These are phyloP conservation scores for Millerago galiae DNA, from an alignment of 805 yeast species.

Conservation along the genomic window DNA sequence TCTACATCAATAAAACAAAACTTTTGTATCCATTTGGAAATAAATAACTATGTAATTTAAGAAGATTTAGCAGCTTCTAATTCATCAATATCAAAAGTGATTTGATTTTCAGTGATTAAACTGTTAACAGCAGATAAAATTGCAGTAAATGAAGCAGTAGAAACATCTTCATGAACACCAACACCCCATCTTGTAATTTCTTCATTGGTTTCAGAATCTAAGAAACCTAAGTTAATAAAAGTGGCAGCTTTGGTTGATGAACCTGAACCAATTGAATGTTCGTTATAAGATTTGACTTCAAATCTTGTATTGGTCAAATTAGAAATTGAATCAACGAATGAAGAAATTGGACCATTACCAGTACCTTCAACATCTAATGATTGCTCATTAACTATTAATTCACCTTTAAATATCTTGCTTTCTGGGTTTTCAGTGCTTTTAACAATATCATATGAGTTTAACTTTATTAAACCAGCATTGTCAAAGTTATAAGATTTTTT, in stretches of 20 bases:
- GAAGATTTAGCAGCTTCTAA: conserved; percentile 13
- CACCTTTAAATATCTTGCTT: conserved; percentile 37
- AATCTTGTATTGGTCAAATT: conserved; percentile 43
- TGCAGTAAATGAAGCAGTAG: conserved; percentile 74
- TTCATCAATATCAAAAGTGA: conserved; percentile 11
- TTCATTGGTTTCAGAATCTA: conserved; percentile 35
- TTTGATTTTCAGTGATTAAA: conserved; percentile 19
- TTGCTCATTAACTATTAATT: conserved; percentile 30
- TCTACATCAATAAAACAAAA: too few species aligned
- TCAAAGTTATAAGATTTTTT: conserved; percentile 48
- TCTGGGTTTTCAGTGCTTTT: conserved; percentile 30
- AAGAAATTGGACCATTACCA: conserved; percentile 78
- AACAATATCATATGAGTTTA: conserved; percentile 36
- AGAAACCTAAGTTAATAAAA: conserved; percentile 53
- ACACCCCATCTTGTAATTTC: conserved; percentile 71
- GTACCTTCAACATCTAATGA: conserved; percentile 39
- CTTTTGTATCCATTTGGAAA: too few species aligned
- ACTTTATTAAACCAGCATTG: conserved; percentile 27
- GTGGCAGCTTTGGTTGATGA: conserved; percentile 71
- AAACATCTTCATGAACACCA: conserved; percentile 85
- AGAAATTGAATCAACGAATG: conserved; percentile 60
- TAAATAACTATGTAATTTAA: background rate
- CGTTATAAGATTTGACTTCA: conserved; percentile 62
- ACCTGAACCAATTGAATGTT: conserved; percentile 70
- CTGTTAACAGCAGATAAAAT: conserved; percentile 57